Evolutionary conservation across 1,284 basidiomycete genomes (phyloP), one percentile per base, ranked within the genome.

Genomic region (Kalmanozyma brasiliensis): DNA sequence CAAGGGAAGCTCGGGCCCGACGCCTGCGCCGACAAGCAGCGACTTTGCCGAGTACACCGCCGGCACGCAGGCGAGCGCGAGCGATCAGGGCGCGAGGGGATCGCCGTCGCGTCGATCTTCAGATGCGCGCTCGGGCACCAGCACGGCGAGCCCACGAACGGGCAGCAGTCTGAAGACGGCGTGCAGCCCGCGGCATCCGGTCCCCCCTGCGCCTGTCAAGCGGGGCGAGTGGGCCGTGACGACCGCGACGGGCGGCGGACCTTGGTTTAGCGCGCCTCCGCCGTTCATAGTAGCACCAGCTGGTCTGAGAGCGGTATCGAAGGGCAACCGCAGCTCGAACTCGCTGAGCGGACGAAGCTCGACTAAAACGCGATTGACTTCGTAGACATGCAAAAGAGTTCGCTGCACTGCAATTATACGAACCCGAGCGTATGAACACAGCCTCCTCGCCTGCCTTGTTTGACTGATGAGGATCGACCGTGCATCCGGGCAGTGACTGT

Each of bases 261-360:
- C 67, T 10, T 70, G 67, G 67, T 70, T 70, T 52, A 65, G 67
- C 41, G 67, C 57, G 14, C 67, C 67, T 16, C 67, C 67, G 5
- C 67, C 67, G 35, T 6, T 11, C 7, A 55, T 59, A 48, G 57
- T 65, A 61, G 34, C 35, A 16, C 33, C 40, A 8, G 22, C 48
- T 3, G 42, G 48, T 3, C 26, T 52, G n/a, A 62, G 58, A 43
- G n/a, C 20, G 2, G 49, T 53, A 47, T 38, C 65, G 11, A 62
- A 58, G 45, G 24, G 58, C 34, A 68, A 58, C 14, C 45, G 55
- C 26, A 68, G 65, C 53, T 49, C 42, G 24, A 20, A 22, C 23
- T 62, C 65, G 16, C 42, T 61, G 45, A 49, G 53, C 58, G 58
- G 57, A 14, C 49, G 49, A 33, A 62, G 65, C 51, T 62, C 65